phyloP scores from a whole-genome alignment of 305 asterid species.

The Petunia hybrid region DNA sequence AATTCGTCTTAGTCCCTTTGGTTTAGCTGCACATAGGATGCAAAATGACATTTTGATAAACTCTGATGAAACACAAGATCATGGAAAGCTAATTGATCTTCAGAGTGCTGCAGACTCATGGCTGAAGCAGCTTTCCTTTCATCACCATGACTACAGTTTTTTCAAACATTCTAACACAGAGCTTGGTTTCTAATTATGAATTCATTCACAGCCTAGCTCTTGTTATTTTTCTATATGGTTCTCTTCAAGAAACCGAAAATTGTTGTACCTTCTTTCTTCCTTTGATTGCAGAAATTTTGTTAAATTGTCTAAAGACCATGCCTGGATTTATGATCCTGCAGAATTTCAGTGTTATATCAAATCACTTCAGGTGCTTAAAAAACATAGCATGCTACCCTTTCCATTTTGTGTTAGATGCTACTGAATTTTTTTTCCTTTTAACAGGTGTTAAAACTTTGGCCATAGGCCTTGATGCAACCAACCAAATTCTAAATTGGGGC shows the following conservation, averaged over 20 bases:
- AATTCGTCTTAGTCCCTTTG: conserved; percentile 37
- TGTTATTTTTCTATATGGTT: neutral
- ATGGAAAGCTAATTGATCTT: conserved; percentile 39
- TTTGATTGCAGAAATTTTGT: neutral
- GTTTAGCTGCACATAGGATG: conserved; percentile 42
- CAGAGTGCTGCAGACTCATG: conserved; percentile 45
- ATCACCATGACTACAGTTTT: conserved; percentile 48
- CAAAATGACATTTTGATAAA: conserved; percentile 43
- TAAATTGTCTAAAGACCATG: neutral
- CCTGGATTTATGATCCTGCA: neutral
- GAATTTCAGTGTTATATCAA: neutral
- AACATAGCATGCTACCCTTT: neutral
- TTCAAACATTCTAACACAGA: conserved; percentile 35
- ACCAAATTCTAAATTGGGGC: neutral
- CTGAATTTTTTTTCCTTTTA: neutral
- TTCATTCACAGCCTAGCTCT: neutral
- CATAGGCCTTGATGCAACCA: neutral
- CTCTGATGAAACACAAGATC: neutral
- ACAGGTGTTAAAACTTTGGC: neutral
- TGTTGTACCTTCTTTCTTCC: neutral
- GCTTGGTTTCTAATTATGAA: conserved; percentile 5
- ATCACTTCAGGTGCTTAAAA: neutral
- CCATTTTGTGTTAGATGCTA: neutral
- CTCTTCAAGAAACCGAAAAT: conserved; percentile 1
- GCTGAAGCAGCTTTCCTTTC: conserved; percentile 43